Evolutionary conservation across 805 yeast genomes (phyloP).

Genomic region (Candida manassasensis): DNA sequence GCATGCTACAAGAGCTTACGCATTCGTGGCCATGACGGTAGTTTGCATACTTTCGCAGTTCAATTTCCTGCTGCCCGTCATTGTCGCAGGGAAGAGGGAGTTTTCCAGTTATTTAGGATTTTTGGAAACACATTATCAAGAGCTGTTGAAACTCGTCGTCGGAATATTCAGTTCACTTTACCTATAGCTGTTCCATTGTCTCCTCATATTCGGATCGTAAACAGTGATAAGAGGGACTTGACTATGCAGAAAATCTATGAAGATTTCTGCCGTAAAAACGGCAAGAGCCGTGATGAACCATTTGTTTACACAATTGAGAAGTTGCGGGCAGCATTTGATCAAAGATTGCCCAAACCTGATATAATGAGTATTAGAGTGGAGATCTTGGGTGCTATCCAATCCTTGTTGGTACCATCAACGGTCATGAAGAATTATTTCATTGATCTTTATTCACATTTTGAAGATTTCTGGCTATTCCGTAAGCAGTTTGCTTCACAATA

Average conservation of each 20-base stretch:
- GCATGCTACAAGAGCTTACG: slow-evolving; percentile 85
- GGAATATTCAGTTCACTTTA: slow-evolving; percentile 77
- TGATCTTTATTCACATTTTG: slow-evolving; percentile 66
- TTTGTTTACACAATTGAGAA: slow-evolving; percentile 81
- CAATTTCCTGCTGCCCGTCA: slow-evolving; percentile 98
- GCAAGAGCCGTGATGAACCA: slow-evolving; percentile 83
- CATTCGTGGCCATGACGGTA: slow-evolving; percentile 92
- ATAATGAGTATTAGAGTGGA: slow-evolving; percentile 84
- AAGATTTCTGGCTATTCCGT: slow-evolving; percentile 95
- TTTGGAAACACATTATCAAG: slow-evolving; percentile 76
- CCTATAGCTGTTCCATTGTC: slow-evolving; percentile 93
- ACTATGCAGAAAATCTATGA: slow-evolving; percentile 85
- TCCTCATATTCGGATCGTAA: slow-evolving; percentile 87
- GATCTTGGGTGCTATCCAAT: slow-evolving; percentile 84
- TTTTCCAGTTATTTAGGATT: slow-evolving; percentile 85
- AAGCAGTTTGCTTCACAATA: slow-evolving; percentile 93
- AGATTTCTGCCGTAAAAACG: slow-evolving; percentile 68
- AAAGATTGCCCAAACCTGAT: slow-evolving; percentile 90
- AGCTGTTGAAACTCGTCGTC: slow-evolving; percentile 82
- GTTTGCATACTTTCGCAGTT: slow-evolving; percentile 86
- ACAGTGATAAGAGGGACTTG: slow-evolving; percentile 72
- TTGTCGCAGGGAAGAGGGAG: slow-evolving; percentile 92
- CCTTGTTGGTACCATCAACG: slow-evolving; percentile 78
- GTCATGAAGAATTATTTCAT: slow-evolving; percentile 77
- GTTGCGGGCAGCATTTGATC: slow-evolving; percentile 88